Evolutionary conservation across 2,329 filamentous ascomycete genomes (phyloP), one percentile per base, ranked within the genome.

Genomic region (Arthroderma uncinatum): DNA sequence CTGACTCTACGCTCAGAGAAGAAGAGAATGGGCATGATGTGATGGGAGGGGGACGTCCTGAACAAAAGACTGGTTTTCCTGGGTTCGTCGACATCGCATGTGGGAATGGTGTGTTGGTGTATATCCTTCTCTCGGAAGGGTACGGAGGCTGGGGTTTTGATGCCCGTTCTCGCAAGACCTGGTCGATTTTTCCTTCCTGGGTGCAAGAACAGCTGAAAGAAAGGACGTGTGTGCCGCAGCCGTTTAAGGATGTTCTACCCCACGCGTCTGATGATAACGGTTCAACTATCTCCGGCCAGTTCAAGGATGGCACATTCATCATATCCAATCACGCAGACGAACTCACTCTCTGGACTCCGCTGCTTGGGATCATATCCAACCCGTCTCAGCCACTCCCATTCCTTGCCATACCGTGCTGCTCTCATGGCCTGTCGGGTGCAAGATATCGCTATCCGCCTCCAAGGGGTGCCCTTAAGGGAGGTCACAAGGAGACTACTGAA

Each of bases 241-340:
- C 76, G 7, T 74, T 79, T 57, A 60, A 65, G 6, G 69, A 72
- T 50, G 64, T 59, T 1, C 42, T 67, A 4, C 52, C 48, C 2
- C 33, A 14, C 16, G 12, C 9, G n/a, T n/a, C 28, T 12, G 23
- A 21, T 40, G 3, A 53, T 28, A 23, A 19, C 8, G 30, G 25
- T 28, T 40, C 47, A 30, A 39, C 33, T 12, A 21, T 21, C 2
- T 56, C 36, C 53, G 93, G 92, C 36, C 66, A 77, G 8, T 95
- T 97, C 66, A 78, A 82, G 0, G 68, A 71, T 14, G 82, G 83
- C 28, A 94, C 89, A 0, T 98, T 98, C 71, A 89, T 98, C 65
- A 86, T 98, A 61, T 95, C 90, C 53, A 98, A 98, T 67, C 93
- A 98, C 70, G 92, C 92, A 9, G 93, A 98, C 68, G 91, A 98